These are phyloP conservation scores for Tubosaeta sp. DNA, from an alignment of 768 basidiomycete species.

Conservation along the genomic window DNA sequence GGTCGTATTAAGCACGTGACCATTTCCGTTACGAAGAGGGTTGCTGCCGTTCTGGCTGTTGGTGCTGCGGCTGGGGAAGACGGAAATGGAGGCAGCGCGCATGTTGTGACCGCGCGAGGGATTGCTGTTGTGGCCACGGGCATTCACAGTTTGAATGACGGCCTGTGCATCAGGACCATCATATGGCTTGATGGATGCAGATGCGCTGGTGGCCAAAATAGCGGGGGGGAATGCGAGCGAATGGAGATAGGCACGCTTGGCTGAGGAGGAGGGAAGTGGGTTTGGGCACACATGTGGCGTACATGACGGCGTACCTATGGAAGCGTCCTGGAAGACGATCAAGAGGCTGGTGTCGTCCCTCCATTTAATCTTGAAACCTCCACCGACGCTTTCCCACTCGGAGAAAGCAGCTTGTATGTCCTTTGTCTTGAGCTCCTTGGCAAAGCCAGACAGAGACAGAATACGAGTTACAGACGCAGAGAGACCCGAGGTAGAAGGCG, in stretches of 20 bases:
- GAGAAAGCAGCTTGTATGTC: constrained; percentile 90
- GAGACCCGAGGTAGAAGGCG: constrained; percentile 66
- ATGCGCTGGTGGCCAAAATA: constrained; percentile 50
- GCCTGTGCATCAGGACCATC: constrained; percentile 89
- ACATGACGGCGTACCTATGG: constrained; percentile 63
- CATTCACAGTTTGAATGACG: constrained; percentile 80
- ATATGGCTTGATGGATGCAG: constrained; percentile 80
- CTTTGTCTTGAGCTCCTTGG: constrained; percentile 94
- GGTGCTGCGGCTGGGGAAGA: constrained; percentile 51
- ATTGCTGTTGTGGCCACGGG: constrained; percentile 59
- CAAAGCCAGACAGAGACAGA: constrained; percentile 86
- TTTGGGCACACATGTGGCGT: background rate
- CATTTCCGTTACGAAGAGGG: constrained; percentile 26
- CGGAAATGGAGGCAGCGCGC: constrained; percentile 64
- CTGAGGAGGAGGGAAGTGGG: constrained; percentile 7
- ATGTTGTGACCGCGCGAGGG: constrained; percentile 68
- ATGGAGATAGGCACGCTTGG: constrained; percentile 61
- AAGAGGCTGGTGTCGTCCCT: constrained; percentile 92
- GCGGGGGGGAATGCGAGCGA: constrained; percentile 80
- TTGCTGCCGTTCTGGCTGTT: constrained; percentile 33
- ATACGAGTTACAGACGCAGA: constrained; percentile 97
- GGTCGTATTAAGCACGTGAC: constrained; percentile 37
- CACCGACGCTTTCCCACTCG: constrained; percentile 80
- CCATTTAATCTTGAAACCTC: constrained; percentile 99
- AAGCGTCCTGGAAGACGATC: constrained; percentile 90